Base-by-base conservation (phyloP, 176 grass and related monocot species). In the Tillandsia fasciculata region DNA sequence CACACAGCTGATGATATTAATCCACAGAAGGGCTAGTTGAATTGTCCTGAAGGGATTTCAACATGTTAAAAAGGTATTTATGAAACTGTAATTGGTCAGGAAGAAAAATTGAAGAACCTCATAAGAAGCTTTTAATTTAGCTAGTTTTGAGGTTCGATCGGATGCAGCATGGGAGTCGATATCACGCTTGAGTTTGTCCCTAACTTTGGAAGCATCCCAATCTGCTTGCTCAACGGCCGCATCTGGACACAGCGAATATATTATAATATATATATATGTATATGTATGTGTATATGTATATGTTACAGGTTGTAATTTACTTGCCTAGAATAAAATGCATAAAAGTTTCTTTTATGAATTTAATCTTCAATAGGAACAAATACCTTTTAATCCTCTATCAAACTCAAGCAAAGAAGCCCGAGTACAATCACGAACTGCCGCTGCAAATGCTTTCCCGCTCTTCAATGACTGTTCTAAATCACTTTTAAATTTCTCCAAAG, bases 401-500 rank as follows among this genome's bases (percentile, higher is more conserved):
- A 91, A 88, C 23, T 82, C 88, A 68, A 20, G 54, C 52, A 88
- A 72, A 26, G 85, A 80, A 74, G 78, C 67, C 48, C 78, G 69
- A 14, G 64, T 67, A 77, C 92, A 96, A 51, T 64, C 71, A 79
- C 51, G 63, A 82, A 86, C 75, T 69, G 85, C 77, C 73, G 50
- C 67, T 48, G 85, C 76, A 84, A 96, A 91, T 72, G 78, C 68
- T 48, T 79, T 80, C 65, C 67, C 59, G 9, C 12, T 83, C 65
- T 76, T 80, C 64, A 96, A 59, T 52, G 83, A 86, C 65, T 84
- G 52, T 49, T 84, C 85, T 23, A 96, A 78, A 79, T 91, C 78
- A 58, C 8, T 80, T 85, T 80, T 96, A 81, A 91, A 96, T 73
- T 96, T 96, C 56, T 82, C 72, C 14, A 96, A 76, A 52, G 71